These are phyloP conservation scores for Aeminium ludgeri DNA, from an alignment of 495 filamentous ascomycete species.

Conservation along the genomic window DNA sequence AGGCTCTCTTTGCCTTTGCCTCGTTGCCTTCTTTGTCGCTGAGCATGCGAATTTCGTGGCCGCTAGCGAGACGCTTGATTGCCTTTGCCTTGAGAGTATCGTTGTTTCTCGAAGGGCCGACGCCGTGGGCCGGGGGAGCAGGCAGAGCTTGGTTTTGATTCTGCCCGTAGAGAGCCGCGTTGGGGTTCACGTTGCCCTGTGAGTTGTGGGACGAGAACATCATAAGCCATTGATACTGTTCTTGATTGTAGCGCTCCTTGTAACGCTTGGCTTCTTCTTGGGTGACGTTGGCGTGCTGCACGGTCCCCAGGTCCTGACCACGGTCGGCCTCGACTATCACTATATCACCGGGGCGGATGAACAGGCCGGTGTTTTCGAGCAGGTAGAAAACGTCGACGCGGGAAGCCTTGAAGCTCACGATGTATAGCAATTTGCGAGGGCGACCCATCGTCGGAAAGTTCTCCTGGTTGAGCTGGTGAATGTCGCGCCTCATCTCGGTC, in stretches of 20 bases:
- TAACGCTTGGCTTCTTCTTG: constrained; percentile 69
- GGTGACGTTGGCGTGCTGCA: constrained; percentile 65
- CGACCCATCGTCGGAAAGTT: background rate
- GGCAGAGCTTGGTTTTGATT: constrained; percentile 3
- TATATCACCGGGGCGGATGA: constrained; percentile 75
- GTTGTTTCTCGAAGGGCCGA: constrained; percentile 20
- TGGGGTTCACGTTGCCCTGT: constrained; percentile 12
- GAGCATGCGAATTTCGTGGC: constrained; percentile 70
- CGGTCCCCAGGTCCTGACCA: constrained; percentile 88
- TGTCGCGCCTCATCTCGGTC: no score
- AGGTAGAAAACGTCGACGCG: constrained; percentile 93
- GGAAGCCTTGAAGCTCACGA: constrained; percentile 90
- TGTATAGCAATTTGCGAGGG: constrained; percentile 31
- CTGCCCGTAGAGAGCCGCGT: constrained; percentile 12
- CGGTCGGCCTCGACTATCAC: constrained; percentile 97
- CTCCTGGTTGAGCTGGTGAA: no score
- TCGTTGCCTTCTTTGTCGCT: constrained; percentile 94
- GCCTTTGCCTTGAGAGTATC: constrained; percentile 80
- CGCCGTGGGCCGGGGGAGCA: constrained; percentile 12
- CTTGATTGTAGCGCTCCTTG: constrained; percentile 76
- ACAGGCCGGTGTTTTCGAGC: constrained; percentile 82
- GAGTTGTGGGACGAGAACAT: constrained; percentile 42
- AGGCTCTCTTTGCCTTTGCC: constrained; percentile 91
- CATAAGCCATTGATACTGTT: constrained; percentile 94
- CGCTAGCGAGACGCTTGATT: constrained; percentile 83